Percentiles rank a stretch among this genome's conserved stretches.
phyloP scores from a whole-genome alignment of 441 rosid species.

The Kokia cookei region DNA sequence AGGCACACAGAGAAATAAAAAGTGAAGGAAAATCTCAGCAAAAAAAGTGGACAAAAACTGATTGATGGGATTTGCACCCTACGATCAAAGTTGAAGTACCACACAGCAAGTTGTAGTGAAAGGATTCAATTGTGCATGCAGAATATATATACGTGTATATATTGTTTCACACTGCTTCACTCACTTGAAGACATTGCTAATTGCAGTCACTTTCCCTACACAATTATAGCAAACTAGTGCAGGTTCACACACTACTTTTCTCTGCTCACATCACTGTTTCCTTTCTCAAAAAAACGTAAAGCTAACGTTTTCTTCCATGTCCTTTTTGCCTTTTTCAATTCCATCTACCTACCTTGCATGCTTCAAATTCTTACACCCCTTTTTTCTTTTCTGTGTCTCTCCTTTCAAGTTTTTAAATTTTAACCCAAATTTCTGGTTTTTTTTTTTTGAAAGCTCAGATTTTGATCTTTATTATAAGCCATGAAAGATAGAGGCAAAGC shows the following conservation, averaged over 20 bases:
- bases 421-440: not conserved
- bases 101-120: not conserved
- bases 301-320: conserved; percentile 22
- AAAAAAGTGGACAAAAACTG: not conserved
- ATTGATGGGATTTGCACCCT: not conserved
- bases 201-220: conserved; percentile 29
- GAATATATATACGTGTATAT: not conserved
- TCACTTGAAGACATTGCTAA: conserved; percentile 10
- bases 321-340: not conserved
- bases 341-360: not conserved
- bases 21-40: conserved; percentile 2
- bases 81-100: not conserved
- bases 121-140: not conserved
- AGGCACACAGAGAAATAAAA: not conserved
- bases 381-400: not conserved
- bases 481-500: conserved; percentile 52
- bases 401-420: not conserved
- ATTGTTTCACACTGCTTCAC: not conserved
- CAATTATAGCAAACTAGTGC: conserved; percentile 25
- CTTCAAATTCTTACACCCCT: not conserved
- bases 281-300: conserved; percentile 29
- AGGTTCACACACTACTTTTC: not conserved
- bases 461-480: not conserved
- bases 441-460: not conserved
- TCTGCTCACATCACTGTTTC: conserved; percentile 4